These are phyloP conservation scores for Clathrospora elynae DNA, from an alignment of 2,329 filamentous ascomycete genomes.

Conservation along the genomic window DNA sequence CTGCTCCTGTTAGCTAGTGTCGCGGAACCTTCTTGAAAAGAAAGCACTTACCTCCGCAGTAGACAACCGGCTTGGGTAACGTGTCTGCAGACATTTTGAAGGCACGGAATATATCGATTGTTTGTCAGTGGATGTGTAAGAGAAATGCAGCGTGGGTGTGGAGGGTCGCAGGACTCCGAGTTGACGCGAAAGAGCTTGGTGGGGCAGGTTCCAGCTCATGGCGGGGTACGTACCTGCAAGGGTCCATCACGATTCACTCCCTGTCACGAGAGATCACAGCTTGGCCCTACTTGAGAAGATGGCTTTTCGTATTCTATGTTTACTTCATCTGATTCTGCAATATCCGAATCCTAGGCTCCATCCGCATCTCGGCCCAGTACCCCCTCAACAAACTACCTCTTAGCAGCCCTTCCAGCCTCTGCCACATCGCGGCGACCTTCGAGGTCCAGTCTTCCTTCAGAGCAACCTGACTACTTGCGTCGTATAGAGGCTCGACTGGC, in stretches of 20 bases:
- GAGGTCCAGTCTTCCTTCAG: constrained; percentile 21
- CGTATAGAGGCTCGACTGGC: constrained; percentile 19
- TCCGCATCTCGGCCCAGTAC: constrained; percentile 61
- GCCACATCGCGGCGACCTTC: constrained; percentile 32
- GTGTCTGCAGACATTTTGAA: constrained; percentile 44
- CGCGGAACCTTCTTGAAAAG: background rate
- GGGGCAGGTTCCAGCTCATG: constrained; percentile 15
- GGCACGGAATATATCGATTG: background rate
- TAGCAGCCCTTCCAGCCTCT: constrained; percentile 42
- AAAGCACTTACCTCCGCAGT: constrained; percentile 63
- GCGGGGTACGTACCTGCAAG: constrained; percentile 17
- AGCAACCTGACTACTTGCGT: constrained; percentile 17
- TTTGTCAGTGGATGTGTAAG: background rate
- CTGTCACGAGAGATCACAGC: background rate
- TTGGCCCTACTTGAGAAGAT: background rate
- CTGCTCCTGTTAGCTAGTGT: constrained; percentile 47
- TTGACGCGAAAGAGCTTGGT: constrained; percentile 22
- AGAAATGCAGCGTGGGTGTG: constrained; percentile 4
- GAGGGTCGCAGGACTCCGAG: constrained; percentile 1
- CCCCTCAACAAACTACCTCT: constrained; percentile 50
- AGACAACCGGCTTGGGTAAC: constrained; percentile 59
- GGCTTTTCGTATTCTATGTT: too few species aligned
- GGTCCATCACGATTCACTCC: constrained; percentile 4
- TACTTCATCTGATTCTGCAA: constrained; percentile 46
- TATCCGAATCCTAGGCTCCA: constrained; percentile 61